Conservation (phyloP, 108 stramenopile genomes). For the Asterionellopsis glacialis region DNA sequence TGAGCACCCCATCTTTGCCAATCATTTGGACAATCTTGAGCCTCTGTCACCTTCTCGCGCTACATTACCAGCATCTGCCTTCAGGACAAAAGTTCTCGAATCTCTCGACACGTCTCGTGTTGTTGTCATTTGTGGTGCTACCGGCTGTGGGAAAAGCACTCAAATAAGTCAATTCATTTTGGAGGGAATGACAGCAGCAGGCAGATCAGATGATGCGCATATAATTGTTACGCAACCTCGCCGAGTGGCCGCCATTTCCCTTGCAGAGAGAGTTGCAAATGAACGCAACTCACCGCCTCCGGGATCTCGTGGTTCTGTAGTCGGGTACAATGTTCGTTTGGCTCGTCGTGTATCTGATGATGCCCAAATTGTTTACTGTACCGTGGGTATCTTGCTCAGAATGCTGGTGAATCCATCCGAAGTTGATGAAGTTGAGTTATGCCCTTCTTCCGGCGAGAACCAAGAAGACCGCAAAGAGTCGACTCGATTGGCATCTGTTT, state of each 20-base stretch:
- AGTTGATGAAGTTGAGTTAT: neutral
- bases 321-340: conserved; percentile 76
- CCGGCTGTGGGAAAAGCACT: conserved; percentile 79
- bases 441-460: neutral
- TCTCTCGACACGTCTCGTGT: conserved; percentile 34
- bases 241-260: conserved; percentile 82
- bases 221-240: conserved; percentile 90
- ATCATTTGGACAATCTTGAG: conserved; percentile 6
- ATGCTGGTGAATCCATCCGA: conserved; percentile 43
- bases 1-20: conserved; percentile 4
- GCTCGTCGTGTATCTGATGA: conserved; percentile 28
- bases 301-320: conserved; percentile 24
- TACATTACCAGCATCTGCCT: conserved; percentile 45
- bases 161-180: conserved; percentile 86
- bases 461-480: conserved; percentile 2
- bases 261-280: conserved; percentile 85
- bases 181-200: conserved; percentile 32
- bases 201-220: conserved; percentile 24
- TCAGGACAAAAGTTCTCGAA: conserved; percentile 32
- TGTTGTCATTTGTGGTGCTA: conserved; percentile 64
- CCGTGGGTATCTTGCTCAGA: conserved; percentile 83
- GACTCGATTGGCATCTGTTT: conserved; percentile 20
- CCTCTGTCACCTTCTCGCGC: conserved; percentile 8
- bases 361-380: conserved; percentile 58
- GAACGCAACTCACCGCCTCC: conserved; percentile 24